Evolutionary conservation across 768 basidiomycete genomes (phyloP).

Genomic region (Psilocybe cubensis): DNA sequence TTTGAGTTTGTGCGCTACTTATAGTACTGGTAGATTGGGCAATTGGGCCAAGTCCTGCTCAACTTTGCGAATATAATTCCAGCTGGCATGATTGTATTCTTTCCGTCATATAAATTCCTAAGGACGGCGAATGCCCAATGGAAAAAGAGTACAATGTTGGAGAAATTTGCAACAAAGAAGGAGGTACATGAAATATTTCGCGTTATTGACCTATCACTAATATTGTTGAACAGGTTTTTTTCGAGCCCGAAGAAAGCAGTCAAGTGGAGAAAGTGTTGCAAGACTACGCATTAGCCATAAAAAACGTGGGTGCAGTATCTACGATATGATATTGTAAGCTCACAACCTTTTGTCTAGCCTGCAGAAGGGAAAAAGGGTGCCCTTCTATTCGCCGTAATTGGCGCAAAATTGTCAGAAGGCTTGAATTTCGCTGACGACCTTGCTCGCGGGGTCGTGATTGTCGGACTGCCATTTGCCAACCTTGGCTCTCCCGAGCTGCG

Average conservation of each 20-base stretch:
- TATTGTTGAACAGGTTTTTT: slow-evolving; percentile 66
- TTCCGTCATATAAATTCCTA: slow-evolving; percentile 90
- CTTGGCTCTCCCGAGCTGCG: slow-evolving; percentile 87
- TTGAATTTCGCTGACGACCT: slow-evolving; percentile 77
- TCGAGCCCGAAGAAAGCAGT: slow-evolving; percentile 76
- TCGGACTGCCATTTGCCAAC: slow-evolving; percentile 95
- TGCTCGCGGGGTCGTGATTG: slow-evolving; percentile 83
- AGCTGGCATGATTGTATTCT: slow-evolving; percentile 90
- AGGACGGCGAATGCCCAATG: slow-evolving; percentile 69
- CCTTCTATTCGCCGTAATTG: slow-evolving; percentile 91
- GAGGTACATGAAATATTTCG: slow-evolving; percentile 47
- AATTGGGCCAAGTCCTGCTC: slow-evolving; percentile 83
- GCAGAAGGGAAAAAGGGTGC: slow-evolving; percentile 58
- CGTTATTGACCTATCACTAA: neutral
- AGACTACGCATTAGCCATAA: slow-evolving; percentile 65
- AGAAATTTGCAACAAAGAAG: slow-evolving; percentile 72
- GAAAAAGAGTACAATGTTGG: slow-evolving; percentile 62
- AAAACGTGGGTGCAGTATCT: slow-evolving; percentile 14
- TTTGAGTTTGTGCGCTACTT: neutral
- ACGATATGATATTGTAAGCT: neutral
- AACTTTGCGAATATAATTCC: slow-evolving; percentile 82
- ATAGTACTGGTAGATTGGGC: slow-evolving; percentile 56
- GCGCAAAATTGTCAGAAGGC: slow-evolving; percentile 97
- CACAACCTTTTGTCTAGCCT: slow-evolving; percentile 2
- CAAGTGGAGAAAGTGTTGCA: slow-evolving; percentile 77